phyloP scores from a whole-genome alignment of 805 yeast species.

The Metschnikowia sp. region DNA sequence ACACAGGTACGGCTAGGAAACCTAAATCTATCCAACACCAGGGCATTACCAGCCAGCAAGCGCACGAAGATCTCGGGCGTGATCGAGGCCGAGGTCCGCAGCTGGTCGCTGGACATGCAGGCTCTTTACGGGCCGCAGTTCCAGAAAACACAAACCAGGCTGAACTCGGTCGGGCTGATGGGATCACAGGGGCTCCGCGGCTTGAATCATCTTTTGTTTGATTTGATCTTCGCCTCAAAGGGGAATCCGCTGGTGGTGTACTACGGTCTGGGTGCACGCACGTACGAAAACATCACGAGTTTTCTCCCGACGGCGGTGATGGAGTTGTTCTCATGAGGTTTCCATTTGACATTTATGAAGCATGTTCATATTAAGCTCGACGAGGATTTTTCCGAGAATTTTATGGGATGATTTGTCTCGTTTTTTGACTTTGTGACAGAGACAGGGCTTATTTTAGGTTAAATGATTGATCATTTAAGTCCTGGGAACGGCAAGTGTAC shows the following conservation, averaged over 20 bases:
- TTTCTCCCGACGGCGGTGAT: slow-evolving; percentile 31
- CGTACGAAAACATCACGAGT: slow-evolving; percentile 33
- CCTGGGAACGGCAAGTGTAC: too few relatives aligned
- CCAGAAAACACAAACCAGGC: slow-evolving; percentile 26
- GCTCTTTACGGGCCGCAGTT: slow-evolving; percentile 31
- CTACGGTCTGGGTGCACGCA: slow-evolving; percentile 42
- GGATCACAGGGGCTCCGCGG: slow-evolving; percentile 25
- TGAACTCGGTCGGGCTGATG: slow-evolving; percentile 31
- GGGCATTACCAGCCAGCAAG: slow-evolving; percentile 16
- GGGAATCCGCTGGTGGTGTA: slow-evolving; percentile 31
- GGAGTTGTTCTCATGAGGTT: slow-evolving; percentile 19
- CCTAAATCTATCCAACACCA: slow-evolving; percentile 28
- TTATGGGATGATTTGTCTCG: too few relatives aligned
- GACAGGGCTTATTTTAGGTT: too few relatives aligned
- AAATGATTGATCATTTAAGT: too few relatives aligned
- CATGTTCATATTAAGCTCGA: background rate
- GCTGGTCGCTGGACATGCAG: slow-evolving; percentile 38
- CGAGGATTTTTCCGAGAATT: too few relatives aligned
- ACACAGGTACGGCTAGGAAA: slow-evolving; percentile 43
- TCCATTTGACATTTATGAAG: background rate
- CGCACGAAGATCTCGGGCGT: slow-evolving; percentile 24
- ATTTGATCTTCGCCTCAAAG: slow-evolving; percentile 27
- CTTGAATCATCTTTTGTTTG: slow-evolving; percentile 39
- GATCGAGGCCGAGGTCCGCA: slow-evolving; percentile 34
- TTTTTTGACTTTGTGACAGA: too few relatives aligned